Percentiles rank a stretch among this genome's conserved stretches.
Evolutionary conservation across 1,139 yeast genomes (phyloP).

Genomic region (Taphrina wiesneri): DNA sequence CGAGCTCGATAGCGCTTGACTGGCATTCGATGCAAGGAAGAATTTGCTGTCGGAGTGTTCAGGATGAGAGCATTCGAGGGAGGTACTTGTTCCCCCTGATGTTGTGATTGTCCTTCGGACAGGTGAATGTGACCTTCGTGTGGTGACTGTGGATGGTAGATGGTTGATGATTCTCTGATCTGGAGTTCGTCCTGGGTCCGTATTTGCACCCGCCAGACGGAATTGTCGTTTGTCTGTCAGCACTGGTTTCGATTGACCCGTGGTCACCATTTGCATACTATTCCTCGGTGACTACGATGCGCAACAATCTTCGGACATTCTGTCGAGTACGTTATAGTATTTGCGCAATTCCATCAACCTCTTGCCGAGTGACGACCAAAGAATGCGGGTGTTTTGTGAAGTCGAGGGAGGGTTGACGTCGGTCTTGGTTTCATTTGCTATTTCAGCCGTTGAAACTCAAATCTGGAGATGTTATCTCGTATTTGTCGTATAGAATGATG

Average conservation of each 20-base stretch:
- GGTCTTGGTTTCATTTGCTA: not conserved
- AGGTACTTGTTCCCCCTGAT: not conserved
- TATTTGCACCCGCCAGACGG: not conserved
- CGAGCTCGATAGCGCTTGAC: not conserved
- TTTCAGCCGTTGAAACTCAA: not conserved
- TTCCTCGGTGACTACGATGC: not conserved
- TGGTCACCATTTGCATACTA: not conserved
- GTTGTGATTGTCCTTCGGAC: not conserved
- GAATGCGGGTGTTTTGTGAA: no score
- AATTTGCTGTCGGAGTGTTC: not conserved
- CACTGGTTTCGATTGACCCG: not conserved
- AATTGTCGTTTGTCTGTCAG: not conserved
- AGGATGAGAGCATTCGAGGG: not conserved
- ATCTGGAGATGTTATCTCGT: not conserved
- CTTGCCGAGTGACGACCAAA: no score
- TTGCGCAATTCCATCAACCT: no score
- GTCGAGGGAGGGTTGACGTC: not conserved
- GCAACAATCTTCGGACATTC: not conserved
- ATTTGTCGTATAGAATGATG: not conserved
- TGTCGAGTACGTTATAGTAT: no score
- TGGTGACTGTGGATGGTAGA: slow-evolving; percentile 20
- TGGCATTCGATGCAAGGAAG: slow-evolving; percentile 19
- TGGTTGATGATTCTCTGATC: slow-evolving; percentile 1
- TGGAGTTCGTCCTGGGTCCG: not conserved
- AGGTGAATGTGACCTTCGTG: slow-evolving; percentile 27